Conservation (phyloP, 371 early-diverging fungal species). For the Mucor ambiguus region DNA sequence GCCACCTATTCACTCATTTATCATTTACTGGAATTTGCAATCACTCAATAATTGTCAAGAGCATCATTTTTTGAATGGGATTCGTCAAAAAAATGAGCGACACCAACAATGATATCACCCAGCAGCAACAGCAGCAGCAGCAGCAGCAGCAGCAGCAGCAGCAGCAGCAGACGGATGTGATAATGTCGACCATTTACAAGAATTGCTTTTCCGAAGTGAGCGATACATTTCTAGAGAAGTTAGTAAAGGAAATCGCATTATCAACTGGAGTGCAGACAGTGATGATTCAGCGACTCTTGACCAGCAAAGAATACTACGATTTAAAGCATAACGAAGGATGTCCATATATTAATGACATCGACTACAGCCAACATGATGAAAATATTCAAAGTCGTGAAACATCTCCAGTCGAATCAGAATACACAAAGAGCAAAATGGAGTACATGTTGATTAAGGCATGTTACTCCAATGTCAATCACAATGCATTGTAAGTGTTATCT, state of each 20-base stretch:
- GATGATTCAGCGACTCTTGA: constrained; percentile 24
- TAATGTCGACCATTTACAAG: constrained; percentile 14
- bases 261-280: constrained; percentile 25
- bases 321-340: constrained; percentile 24
- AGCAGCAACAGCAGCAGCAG: neutral
- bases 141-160: neutral
- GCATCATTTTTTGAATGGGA: neutral
- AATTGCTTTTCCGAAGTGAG: constrained; percentile 23
- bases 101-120: neutral
- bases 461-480: constrained; percentile 6
- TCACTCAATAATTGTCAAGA: neutral
- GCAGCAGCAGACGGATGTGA: neutral
- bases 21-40: neutral
- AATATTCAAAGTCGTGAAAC: neutral
- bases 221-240: constrained; percentile 17
- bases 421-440: neutral
- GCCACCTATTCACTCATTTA: neutral
- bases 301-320: constrained; percentile 23
- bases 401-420: constrained; percentile 4
- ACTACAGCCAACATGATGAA: neutral
- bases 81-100: constrained; percentile 1
- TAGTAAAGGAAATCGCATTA: constrained; percentile 19
- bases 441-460: constrained; percentile 20
- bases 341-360: constrained; percentile 12
- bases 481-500: constrained; percentile 13